Evolutionary conservation across 192 early-diverging fungal species (phyloP).

Genomic region (Podila verticillata): DNA sequence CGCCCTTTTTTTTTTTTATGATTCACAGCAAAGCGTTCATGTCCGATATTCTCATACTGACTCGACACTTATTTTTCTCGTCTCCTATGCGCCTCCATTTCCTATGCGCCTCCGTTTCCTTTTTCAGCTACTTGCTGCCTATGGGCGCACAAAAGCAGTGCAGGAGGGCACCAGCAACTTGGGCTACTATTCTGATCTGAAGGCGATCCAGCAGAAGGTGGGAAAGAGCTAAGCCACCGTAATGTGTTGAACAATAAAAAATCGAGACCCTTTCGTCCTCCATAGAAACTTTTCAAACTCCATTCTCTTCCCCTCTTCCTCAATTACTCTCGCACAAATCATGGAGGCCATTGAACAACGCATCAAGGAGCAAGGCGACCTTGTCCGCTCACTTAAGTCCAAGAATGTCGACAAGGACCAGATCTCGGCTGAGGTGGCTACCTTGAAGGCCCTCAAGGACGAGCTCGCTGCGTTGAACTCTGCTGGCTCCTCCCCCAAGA

Average conservation of each 20-base stretch:
- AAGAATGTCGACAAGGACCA: slow-evolving; percentile 64
- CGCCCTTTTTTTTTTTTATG: neutral
- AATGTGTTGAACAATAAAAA: slow-evolving; percentile 1
- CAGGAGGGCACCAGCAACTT: slow-evolving; percentile 8
- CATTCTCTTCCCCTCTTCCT: neutral
- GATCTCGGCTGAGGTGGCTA: slow-evolving; percentile 67
- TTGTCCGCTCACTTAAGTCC: slow-evolving; percentile 70
- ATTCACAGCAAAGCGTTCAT: neutral
- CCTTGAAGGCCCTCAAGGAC: slow-evolving; percentile 69
- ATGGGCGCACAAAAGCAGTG: slow-evolving; percentile 2
- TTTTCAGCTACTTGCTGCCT: slow-evolving; percentile 19
- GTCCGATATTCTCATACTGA: neutral
- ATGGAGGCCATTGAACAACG: slow-evolving; percentile 47
- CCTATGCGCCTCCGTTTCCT: too few relatives aligned
- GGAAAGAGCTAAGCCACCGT: neutral
- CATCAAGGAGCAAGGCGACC: slow-evolving; percentile 69
- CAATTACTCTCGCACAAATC: neutral
- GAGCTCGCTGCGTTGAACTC: slow-evolving; percentile 58
- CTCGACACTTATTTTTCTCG: too few relatives aligned
- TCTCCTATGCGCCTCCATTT: neutral
- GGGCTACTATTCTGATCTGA: slow-evolving; percentile 36
- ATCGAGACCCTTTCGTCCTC: neutral
- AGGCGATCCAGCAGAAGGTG: neutral
- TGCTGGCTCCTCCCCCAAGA: slow-evolving; percentile 27
- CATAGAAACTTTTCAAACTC: neutral